phyloP scores from a whole-genome alignment of 2,329 filamentous ascomycete genomes.

The Penicillium sp. region DNA sequence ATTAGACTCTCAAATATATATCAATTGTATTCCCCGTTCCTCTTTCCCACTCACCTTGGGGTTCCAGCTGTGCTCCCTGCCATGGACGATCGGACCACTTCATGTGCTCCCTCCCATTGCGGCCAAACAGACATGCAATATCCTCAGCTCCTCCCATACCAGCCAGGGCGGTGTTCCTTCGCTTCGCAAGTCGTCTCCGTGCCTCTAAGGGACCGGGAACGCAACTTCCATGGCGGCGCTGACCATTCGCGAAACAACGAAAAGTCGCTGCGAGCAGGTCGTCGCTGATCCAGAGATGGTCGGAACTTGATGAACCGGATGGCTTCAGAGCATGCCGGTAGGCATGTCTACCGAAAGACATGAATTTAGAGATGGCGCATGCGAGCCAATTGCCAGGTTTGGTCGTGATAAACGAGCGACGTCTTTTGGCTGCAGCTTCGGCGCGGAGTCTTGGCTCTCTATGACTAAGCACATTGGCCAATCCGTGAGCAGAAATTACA shows the following conservation, averaged over 20 bases:
- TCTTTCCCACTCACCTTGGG: conserved; percentile 19
- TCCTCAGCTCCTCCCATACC: conserved; percentile 35
- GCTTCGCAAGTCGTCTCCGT: conserved; percentile 50
- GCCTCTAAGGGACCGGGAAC: conserved; percentile 61
- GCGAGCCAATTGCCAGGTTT: conserved; percentile 20
- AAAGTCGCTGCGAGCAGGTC: conserved; percentile 46
- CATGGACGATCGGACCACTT: conserved; percentile 30
- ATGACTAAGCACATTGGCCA: conserved; percentile 23
- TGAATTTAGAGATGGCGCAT: conserved; percentile 24
- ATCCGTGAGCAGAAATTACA: conserved; percentile 1
- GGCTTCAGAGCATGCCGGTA: conserved; percentile 36
- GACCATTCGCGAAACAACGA: conserved; percentile 42
- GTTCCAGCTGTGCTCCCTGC: conserved; percentile 21
- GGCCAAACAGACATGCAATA: conserved; percentile 40
- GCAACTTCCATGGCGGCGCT: conserved; percentile 54
- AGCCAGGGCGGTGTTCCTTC: conserved; percentile 51
- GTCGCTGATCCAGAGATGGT: conserved; percentile 46
- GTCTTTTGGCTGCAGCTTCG: conserved; percentile 17
- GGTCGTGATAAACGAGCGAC: conserved; percentile 3
- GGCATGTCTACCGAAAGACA: conserved; percentile 43
- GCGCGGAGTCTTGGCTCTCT: conserved; percentile 11
- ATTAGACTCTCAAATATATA: neutral
- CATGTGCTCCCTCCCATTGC: conserved; percentile 38
- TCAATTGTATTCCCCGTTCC: neutral
- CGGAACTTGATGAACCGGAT: conserved; percentile 22